These are phyloP conservation scores for Plasmodium fragile DNA, from an alignment of 169 alveolate genomes.

Conservation along the genomic window DNA sequence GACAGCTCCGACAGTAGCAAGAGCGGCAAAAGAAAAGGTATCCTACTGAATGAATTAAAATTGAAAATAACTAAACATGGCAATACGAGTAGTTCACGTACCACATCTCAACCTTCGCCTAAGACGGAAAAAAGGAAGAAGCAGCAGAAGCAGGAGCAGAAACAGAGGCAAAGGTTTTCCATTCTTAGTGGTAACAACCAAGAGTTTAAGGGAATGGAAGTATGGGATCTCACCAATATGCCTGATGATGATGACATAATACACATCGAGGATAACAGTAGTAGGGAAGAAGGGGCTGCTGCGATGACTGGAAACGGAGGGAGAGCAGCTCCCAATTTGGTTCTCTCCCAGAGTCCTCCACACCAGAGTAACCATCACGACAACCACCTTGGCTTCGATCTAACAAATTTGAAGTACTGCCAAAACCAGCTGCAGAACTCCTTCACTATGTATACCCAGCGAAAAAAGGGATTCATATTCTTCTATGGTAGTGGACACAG, in stretches of 20 bases:
- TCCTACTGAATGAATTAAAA: slow-evolving; percentile 23
- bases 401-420: slow-evolving; percentile 40
- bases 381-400: slow-evolving; percentile 7
- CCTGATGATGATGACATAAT: not conserved
- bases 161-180: not conserved
- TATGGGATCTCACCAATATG: not conserved
- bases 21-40: not conserved
- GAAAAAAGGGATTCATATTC: slow-evolving; percentile 63
- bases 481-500: slow-evolving; percentile 82
- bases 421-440: slow-evolving; percentile 29
- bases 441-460: slow-evolving; percentile 40
- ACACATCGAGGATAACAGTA: not conserved
- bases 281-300: not conserved
- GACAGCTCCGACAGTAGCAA: slow-evolving; percentile 16
- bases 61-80: not conserved
- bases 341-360: not conserved
- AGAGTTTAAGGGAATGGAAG: not conserved
- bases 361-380: not conserved
- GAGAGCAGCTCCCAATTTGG: not conserved
- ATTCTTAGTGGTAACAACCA: not conserved
- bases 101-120: not conserved
- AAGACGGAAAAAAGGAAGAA: not conserved
- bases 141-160: not conserved
- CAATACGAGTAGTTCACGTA: not conserved
- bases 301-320: not conserved